Evolutionary conservation across 2,329 filamentous ascomycete genomes (phyloP).

Genomic region (Scedosporium boydii): DNA sequence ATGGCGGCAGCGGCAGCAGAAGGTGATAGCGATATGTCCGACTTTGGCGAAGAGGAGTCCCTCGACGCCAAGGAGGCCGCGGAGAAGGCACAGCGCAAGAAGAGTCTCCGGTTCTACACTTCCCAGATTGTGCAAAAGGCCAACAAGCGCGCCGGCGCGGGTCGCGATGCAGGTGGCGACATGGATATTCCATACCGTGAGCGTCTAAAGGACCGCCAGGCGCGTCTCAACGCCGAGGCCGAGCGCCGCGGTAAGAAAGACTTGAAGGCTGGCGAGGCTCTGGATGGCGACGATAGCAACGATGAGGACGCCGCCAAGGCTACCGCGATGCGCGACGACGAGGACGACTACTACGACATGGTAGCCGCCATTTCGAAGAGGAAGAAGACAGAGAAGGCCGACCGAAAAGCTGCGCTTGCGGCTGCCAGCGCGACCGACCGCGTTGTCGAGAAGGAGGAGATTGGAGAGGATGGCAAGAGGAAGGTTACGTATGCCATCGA

Average conservation of each 20-base stretch:
- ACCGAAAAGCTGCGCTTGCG: conserved; percentile 44
- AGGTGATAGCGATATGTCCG: conserved; percentile 54
- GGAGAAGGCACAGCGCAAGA: conserved; percentile 83
- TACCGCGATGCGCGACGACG: conserved; percentile 44
- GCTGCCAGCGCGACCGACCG: conserved; percentile 55
- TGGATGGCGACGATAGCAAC: conserved; percentile 56
- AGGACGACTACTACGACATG: conserved; percentile 84
- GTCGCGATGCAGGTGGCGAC: conserved; percentile 68
- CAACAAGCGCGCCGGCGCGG: conserved; percentile 68
- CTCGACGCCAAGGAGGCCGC: conserved; percentile 71
- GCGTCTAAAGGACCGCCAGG: conserved; percentile 75
- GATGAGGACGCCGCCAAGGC: conserved; percentile 52
- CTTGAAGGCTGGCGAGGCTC: conserved; percentile 52
- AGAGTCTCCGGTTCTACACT: conserved; percentile 93
- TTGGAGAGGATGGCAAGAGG: conserved; percentile 79
- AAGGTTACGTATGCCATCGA: conserved; percentile 89
- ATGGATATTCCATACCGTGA: conserved; percentile 82
- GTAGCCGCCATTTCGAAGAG: conserved; percentile 59
- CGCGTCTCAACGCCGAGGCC: conserved; percentile 79
- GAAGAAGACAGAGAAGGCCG: conserved; percentile 65
- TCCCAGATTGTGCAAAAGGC: conserved; percentile 94
- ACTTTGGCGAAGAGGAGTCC: conserved; percentile 83
- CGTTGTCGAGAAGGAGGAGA: conserved; percentile 54
- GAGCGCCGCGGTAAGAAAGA: conserved; percentile 67
- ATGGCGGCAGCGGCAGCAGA: conserved; percentile 21